phyloP scores from a whole-genome alignment of 2,329 filamentous ascomycete genomes.

The Aspergillus latus region DNA sequence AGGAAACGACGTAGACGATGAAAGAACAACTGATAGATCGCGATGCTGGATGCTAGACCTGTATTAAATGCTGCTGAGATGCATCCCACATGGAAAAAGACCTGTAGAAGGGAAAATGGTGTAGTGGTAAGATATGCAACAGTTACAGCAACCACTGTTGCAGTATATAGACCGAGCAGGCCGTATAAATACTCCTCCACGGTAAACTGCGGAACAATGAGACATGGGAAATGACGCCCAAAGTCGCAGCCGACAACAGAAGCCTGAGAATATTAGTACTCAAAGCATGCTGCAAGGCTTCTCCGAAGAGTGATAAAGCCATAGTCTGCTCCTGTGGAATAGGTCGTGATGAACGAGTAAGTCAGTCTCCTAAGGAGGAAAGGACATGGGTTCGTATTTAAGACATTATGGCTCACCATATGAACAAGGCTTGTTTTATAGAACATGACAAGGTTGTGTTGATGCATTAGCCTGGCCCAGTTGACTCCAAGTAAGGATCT shows the following conservation, averaged over 20 bases:
- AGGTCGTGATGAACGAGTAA: too few species aligned
- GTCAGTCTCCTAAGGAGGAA: too few species aligned
- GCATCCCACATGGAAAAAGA: not conserved
- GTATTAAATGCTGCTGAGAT: slow-evolving; percentile 1
- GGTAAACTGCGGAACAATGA: slow-evolving; percentile 11
- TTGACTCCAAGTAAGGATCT: too few species aligned
- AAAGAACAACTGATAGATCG: slow-evolving; percentile 28
- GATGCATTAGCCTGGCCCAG: too few species aligned
- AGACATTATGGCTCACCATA: too few species aligned
- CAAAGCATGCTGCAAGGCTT: not conserved
- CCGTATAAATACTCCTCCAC: slow-evolving; percentile 13
- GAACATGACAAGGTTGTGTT: too few species aligned
- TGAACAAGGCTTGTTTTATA: too few species aligned
- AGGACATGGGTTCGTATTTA: too few species aligned
- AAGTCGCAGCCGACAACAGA: not conserved
- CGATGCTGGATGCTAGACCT: slow-evolving; percentile 21
- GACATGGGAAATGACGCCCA: slow-evolving; percentile 6
- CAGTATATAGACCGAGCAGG: not conserved
- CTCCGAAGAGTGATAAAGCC: not conserved
- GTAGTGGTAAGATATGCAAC: not conserved
- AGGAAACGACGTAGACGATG: slow-evolving; percentile 29
- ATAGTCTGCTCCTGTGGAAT: not conserved
- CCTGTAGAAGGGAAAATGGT: not conserved
- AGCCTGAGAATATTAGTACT: not conserved
- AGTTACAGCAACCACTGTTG: not conserved